Evolutionary conservation across 2,329 filamentous ascomycete genomes (phyloP).

Genomic region (Aspergillus ruber): DNA sequence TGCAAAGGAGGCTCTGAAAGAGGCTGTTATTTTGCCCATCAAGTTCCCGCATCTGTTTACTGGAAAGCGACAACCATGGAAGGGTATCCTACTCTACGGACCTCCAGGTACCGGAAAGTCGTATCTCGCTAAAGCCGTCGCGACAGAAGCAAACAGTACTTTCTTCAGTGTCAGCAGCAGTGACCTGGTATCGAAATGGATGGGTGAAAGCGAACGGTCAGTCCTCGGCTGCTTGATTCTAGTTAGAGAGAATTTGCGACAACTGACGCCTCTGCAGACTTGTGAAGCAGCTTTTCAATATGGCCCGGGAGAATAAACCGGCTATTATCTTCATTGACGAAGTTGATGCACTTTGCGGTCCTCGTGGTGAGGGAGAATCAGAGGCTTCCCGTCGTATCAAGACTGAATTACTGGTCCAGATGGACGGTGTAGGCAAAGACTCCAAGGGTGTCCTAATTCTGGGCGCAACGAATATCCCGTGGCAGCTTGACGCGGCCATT

Average conservation of each 20-base stretch:
- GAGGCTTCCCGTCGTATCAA: constrained; percentile 97
- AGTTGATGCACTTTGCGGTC: constrained; percentile 92
- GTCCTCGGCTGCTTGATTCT: constrained; percentile 12
- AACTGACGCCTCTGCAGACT: constrained; percentile 49
- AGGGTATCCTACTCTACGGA: constrained; percentile 91
- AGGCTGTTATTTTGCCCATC: constrained; percentile 94
- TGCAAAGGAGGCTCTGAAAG: constrained; percentile 94
- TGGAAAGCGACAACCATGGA: constrained; percentile 96
- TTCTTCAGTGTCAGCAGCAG: constrained; percentile 98
- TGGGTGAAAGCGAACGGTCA: constrained; percentile 97
- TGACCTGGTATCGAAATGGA: constrained; percentile 98
- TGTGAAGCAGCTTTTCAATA: constrained; percentile 93
- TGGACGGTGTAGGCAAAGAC: constrained; percentile 98
- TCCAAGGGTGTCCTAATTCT: constrained; percentile 89
- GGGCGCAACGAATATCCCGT: constrained; percentile 96
- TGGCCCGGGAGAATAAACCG: constrained; percentile 96
- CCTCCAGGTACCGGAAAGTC: constrained; percentile 96
- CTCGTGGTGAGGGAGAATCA: constrained; percentile 88
- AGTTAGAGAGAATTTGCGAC: neutral
- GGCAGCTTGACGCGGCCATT: constrained; percentile 95
- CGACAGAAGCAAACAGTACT: constrained; percentile 96
- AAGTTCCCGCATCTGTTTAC: constrained; percentile 97
- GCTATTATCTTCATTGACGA: constrained; percentile 99
- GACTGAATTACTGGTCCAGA: constrained; percentile 95
- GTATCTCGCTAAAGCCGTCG: constrained; percentile 94